Evolutionary conservation across 208 protist genomes (phyloP).

Genomic region (Trypanosoma vivax): DNA sequence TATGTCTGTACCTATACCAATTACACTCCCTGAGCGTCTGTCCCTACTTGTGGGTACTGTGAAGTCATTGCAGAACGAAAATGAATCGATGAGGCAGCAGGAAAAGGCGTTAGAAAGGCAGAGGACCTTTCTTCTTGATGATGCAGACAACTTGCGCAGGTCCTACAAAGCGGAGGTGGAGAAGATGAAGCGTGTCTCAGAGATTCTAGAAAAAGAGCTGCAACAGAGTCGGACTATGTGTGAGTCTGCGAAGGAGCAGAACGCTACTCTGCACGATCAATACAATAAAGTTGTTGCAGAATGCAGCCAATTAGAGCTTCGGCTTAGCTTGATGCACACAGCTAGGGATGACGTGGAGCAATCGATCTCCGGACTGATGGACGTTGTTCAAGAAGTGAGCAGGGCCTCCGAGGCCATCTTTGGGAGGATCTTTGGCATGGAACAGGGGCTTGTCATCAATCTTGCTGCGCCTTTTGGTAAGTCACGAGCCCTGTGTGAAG

Average conservation of each 20-base stretch:
- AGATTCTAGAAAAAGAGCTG: slow-evolving; percentile 19
- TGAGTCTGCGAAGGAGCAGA: background rate
- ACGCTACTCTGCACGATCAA: background rate
- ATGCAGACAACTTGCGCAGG: slow-evolving; percentile 14
- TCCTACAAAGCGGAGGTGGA: slow-evolving; percentile 20
- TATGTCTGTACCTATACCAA: background rate
- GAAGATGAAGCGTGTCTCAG: slow-evolving; percentile 13
- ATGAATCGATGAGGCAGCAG: slow-evolving; percentile 3
- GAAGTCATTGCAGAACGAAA: slow-evolving; percentile 1
- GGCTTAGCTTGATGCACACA: background rate
- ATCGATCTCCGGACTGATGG: background rate
- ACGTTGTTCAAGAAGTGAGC: background rate
- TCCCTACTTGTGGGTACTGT: background rate
- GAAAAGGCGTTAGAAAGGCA: background rate
- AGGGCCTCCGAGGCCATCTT: background rate
- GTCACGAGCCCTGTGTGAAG: background rate
- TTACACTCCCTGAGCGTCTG: background rate
- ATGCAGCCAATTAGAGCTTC: background rate
- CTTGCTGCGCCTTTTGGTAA: background rate
- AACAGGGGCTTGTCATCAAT: background rate
- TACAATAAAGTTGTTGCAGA: background rate
- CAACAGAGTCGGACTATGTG: background rate
- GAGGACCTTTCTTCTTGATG: slow-evolving; percentile 14
- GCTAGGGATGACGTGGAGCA: slow-evolving; percentile 3
- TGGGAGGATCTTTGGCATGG: background rate